Evolutionary conservation across 179 eudicot species (phyloP).

Genomic region (Beta corolliflora): DNA sequence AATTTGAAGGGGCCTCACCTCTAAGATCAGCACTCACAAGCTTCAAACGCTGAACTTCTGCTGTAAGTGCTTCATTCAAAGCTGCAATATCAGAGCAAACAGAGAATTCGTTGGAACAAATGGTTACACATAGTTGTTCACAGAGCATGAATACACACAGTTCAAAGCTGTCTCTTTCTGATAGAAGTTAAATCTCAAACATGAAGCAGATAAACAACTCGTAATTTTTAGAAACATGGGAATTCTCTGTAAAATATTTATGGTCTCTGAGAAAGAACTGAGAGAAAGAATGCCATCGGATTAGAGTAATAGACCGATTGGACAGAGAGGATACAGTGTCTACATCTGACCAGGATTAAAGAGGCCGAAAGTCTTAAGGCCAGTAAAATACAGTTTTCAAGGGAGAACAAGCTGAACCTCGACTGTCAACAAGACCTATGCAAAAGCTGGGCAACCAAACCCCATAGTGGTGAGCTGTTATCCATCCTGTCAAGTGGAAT

Average conservation of each 20-base stretch:
- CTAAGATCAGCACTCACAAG: slow-evolving; percentile 22
- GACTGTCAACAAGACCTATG: neutral
- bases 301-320: too few species aligned
- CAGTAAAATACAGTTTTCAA: neutral
- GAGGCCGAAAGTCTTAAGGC: neutral
- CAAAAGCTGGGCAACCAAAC: neutral
- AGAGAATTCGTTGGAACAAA: neutral
- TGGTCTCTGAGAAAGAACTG: neutral
- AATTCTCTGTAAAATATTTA: neutral
- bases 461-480: too few species aligned
- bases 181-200: too few species aligned
- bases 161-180: neutral
- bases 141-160: neutral
- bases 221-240: neutral
- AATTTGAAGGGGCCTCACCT: slow-evolving; percentile 16
- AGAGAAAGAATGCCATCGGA: too few species aligned
- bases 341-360: neutral
- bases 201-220: neutral
- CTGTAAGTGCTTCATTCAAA: slow-evolving; percentile 41
- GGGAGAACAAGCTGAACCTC: neutral
- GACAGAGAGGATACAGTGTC: neutral
- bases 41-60: slow-evolving; percentile 46
- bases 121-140: neutral
- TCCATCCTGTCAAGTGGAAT: too few species aligned
- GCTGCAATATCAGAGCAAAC: slow-evolving; percentile 30